phyloP scores from a whole-genome alignment of 257 asterid genomes.

The Scutellaria baicalensis region DNA sequence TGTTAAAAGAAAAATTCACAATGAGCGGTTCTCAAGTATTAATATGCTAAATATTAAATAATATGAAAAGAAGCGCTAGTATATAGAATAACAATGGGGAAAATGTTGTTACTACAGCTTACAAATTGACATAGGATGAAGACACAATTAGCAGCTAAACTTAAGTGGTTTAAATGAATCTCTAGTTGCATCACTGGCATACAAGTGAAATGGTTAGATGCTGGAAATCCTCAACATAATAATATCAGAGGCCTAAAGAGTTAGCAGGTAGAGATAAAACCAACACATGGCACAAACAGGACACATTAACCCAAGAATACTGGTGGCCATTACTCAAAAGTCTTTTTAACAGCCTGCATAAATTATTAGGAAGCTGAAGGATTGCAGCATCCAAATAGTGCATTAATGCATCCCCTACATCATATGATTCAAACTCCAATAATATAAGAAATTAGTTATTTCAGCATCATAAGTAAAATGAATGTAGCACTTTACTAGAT shows the following conservation, averaged over 20 bases:
- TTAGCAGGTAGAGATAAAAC: background rate
- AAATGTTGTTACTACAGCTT: background rate
- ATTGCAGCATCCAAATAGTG: background rate
- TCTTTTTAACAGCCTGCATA: background rate
- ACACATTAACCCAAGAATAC: background rate
- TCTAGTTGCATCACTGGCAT: background rate
- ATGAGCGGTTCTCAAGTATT: slow-evolving; percentile 12
- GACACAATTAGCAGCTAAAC: background rate
- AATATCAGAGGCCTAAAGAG: background rate
- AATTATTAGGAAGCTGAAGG: background rate
- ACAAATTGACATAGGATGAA: background rate
- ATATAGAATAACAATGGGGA: background rate
- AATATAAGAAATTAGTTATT: background rate
- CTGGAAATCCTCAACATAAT: background rate
- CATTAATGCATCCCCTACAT: background rate
- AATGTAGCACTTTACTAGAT: background rate
- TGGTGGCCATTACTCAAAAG: background rate
- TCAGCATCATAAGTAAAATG: background rate
- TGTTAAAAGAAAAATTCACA: slow-evolving; percentile 23
- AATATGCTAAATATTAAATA: background rate
- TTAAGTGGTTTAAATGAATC: background rate
- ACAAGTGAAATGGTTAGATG: background rate
- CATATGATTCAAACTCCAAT: background rate
- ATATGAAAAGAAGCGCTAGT: background rate
- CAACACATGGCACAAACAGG: background rate